Base-by-base conservation (phyloP, 805 yeast genomes). In the Wickerhamiella lipophila region DNA sequence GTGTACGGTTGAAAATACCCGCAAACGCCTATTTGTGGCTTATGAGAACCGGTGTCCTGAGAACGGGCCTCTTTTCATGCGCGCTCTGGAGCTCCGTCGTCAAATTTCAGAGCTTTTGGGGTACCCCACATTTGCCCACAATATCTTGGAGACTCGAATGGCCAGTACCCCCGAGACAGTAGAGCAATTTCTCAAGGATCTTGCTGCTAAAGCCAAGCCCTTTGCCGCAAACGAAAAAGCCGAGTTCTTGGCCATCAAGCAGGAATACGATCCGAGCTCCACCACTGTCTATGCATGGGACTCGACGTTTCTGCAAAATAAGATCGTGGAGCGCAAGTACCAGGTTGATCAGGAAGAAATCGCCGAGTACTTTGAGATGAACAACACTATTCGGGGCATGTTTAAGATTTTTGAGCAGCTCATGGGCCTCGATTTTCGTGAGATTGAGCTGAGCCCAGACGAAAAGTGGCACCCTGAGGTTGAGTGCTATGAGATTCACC, bases 391-490 rank as follows among this genome's bases (percentile, higher is more conserved):
- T 48, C 60, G 64, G 22, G 77, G 78, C 51, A 84, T 85, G 92
- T 68, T 85, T 49, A 67, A 69, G 7, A 75, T 84, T 53, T 85
- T 81, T 61, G 89, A 81, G 62, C 70, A 68, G 1, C 69, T 85
- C 45, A 79, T 85, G 64, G 77, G 76, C 52, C 70, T 85, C 51
- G 77, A 79, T 60, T 83, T 85, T 61, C 72, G 73, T 43, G 75
- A 74, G 58, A 68, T 74, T 35, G 77, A 75, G 58, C 69, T 74
- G 29, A 50, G 62, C 12, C 66, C 67, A 3, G 64, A 64, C 6
- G 59, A 65, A 1, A 72, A 74, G 13, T 85, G 95, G 95, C 88
- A 85, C 59, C 74, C 72, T 49, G 94, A 84, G 60, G 92, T 83
- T 15, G 77, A 76, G 53, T 81, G 78, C 58, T 77, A 77, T 59